These are phyloP conservation scores for Mycena rebaudengoi DNA, from an alignment of 768 basidiomycete genomes.

Conservation along the genomic window DNA sequence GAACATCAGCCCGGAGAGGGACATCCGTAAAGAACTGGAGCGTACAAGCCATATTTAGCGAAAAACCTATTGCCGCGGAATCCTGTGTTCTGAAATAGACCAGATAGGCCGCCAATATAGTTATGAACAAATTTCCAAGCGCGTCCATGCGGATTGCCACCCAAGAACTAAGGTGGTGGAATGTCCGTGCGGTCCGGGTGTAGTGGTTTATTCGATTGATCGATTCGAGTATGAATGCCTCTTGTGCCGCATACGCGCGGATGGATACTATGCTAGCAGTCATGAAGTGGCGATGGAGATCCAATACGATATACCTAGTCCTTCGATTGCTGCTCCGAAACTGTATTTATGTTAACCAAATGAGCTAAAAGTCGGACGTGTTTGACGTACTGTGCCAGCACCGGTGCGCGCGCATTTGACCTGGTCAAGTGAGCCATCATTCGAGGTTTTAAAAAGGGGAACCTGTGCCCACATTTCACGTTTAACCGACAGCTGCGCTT, in stretches of 20 bases:
- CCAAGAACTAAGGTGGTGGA: constrained; percentile 63
- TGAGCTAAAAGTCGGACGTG: background rate
- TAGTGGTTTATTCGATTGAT: constrained; percentile 64
- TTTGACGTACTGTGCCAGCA: constrained; percentile 20
- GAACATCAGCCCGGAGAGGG: constrained; percentile 30
- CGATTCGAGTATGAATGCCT: constrained; percentile 52
- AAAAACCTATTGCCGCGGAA: constrained; percentile 58
- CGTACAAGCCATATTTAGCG: constrained; percentile 60
- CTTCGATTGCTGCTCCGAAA: constrained; percentile 7
- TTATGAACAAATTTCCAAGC: constrained; percentile 64
- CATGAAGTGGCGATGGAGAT: too few relatives aligned
- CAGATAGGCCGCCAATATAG: constrained; percentile 64
- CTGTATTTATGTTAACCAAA: background rate
- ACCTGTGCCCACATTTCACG: constrained; percentile 17
- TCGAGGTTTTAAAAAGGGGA: background rate
- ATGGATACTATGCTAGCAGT: constrained; percentile 54
- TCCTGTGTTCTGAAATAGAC: constrained; percentile 51
- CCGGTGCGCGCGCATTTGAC: constrained; percentile 9
- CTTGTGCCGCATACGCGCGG: constrained; percentile 71
- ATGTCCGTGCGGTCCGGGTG: constrained; percentile 52
- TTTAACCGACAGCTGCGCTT: constrained; percentile 37
- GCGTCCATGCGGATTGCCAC: constrained; percentile 62
- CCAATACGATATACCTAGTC: background rate
- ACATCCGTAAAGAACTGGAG: constrained; percentile 35
- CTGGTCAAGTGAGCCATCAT: background rate